A percentile compares a stretch with the other conserved stretches of the same genome.
These are phyloP conservation scores for Aspergillus ochraceoroseus DNA, from an alignment of 2,329 filamentous ascomycete species.

Conservation along the genomic window DNA sequence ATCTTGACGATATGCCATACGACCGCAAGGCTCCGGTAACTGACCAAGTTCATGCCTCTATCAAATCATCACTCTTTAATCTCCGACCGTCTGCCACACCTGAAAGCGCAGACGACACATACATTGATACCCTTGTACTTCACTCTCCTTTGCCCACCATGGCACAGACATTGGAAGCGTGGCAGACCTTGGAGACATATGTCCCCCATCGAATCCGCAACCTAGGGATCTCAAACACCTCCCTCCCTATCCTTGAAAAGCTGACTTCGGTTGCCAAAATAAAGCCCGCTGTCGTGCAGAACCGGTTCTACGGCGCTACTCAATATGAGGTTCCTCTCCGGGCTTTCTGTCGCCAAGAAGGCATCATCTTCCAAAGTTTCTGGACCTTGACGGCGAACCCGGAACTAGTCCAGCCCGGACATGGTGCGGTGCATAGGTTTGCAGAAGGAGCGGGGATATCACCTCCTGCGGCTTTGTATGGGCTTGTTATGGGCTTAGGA, in stretches of 20 bases:
- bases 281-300: conserved; percentile 65
- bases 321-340: conserved; percentile 58
- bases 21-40: conserved; percentile 53
- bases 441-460: conserved; percentile 43
- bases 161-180: conserved; percentile 57
- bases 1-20: conserved; percentile 59
- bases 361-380: conserved; percentile 56
- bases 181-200: conserved; percentile 61
- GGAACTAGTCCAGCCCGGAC: conserved; percentile 43
- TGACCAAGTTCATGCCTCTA: conserved; percentile 62
- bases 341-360: conserved; percentile 50
- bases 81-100: conserved; percentile 42
- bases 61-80: conserved; percentile 62
- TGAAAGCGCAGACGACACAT: conserved; percentile 40
- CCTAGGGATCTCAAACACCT: conserved; percentile 72
- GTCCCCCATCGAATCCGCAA: conserved; percentile 60
- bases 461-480: conserved; percentile 51
- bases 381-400: conserved; percentile 60
- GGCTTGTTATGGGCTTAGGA: conserved; percentile 52
- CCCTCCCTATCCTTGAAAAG: conserved; percentile 52
- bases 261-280: conserved; percentile 46
- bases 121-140: conserved; percentile 57
- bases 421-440: conserved; percentile 51
- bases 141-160: conserved; percentile 53
- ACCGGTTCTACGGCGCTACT: conserved; percentile 62